A percentile compares a stretch with the other conserved stretches of the same genome.
Evolutionary conservation across 306 rosid species (phyloP).

Genomic region (Oemleria cerasiformis): DNA sequence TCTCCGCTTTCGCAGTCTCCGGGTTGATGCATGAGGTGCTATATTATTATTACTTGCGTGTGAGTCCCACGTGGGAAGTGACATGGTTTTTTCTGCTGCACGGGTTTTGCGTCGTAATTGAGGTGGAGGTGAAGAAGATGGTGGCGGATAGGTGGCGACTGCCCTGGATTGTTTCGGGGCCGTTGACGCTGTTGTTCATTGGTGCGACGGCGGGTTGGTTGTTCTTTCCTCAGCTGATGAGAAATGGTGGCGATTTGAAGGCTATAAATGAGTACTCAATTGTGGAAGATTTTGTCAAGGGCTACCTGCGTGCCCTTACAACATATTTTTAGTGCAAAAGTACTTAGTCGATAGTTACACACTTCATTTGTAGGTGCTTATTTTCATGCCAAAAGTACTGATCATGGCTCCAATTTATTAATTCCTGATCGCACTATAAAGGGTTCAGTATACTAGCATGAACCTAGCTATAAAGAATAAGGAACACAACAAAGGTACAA

Average conservation of each 20-base stretch:
- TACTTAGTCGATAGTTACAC: not conserved
- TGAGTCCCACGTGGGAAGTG: constrained; percentile 80
- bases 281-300: constrained; percentile 21
- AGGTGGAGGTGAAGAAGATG: constrained; percentile 49
- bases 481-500: no score
- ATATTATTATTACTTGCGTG: constrained; percentile 56
- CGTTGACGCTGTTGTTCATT: constrained; percentile 39
- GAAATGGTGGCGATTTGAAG: constrained; percentile 48
- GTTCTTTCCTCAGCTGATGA: constrained; percentile 55
- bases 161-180: constrained; percentile 36
- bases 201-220: constrained; percentile 44
- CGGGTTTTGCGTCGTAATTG: constrained; percentile 43
- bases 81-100: constrained; percentile 59
- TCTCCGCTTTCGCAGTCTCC: constrained; percentile 46
- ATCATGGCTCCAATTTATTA: not conserved
- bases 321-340: not conserved
- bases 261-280: constrained; percentile 42
- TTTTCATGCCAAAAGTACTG: not conserved
- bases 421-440: no score
- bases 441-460: no score
- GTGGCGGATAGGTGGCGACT: constrained; percentile 34
- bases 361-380: not conserved
- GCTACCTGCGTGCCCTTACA: not conserved
- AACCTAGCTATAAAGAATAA: no score
- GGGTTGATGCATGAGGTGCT: constrained; percentile 72